Base-by-base conservation (phyloP, 495 filamentous ascomycete genomes). In the Evernia prunastri region DNA sequence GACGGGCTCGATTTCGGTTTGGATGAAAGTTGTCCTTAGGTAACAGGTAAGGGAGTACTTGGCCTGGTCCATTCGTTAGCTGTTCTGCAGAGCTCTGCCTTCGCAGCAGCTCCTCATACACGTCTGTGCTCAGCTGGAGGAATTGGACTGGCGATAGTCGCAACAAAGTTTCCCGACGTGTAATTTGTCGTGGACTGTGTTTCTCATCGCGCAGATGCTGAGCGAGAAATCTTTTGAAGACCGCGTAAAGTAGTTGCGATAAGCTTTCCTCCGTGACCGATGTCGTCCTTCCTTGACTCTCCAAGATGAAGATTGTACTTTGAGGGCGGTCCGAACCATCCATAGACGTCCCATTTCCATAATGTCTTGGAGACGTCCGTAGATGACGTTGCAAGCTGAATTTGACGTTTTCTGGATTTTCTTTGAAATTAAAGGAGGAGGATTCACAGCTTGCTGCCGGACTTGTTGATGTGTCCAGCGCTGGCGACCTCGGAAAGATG, bases 61-160 rank as follows among this genome's bases (percentile, higher is more conserved):
- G 64, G 56, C 65, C 60, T 68, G 67, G 65, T 69, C 69, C 68
- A 27, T 81, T 79, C n/a, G 70, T 71, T 35, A 61, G 66, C 20
- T 66, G 71, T 56, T 84, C 82, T 45, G 79, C 68, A 40, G 84
- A 79, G 69, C 85, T 81, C 73, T 96, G 90, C 63, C 94, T 85
- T 42, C 94, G 89, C 66, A 94, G 82, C 51, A 97, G 79, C 75
- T 98, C 94, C 74, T 98, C 94, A 75, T 91, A 97, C 39, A 98
- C 94, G 74, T 98, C 94, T 29, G 93, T 97, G 71, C 91, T 96
- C 29, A 98, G 80, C 77, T 98, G 95, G 72, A 95, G 89, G 72
- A 98, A 98, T 72, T 98, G 94, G 31, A 92, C 91, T 13, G 87
- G 79, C 1, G 91, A 95, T 42, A 98, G 78, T 57, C 93, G 84